Base-by-base conservation (phyloP, 2,329 filamentous ascomycete genomes). In the Aschersonia sp. region DNA sequence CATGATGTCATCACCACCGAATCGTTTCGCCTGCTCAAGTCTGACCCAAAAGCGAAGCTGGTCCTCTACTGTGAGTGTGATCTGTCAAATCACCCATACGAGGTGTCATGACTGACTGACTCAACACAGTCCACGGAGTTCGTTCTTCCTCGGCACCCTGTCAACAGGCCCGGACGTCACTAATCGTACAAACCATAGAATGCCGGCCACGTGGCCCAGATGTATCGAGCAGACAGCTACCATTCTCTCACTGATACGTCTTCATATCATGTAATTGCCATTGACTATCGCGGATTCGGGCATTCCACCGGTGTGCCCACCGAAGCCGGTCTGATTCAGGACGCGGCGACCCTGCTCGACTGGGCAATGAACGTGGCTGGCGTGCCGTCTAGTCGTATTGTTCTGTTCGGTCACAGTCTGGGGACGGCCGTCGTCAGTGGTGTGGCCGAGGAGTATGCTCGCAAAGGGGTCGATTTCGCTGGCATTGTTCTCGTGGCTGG, bases 281-380 rank as follows among this genome's bases (percentile, higher is more conserved):
- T 95, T 56, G 88, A 95, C 68, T 95, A 95, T 64, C 83, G 89
- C 14, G 89, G 89, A 6, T 95, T 87, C 55, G 89, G 88, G 1
- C 73, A 77, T 40, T 92, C 85, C 7, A 86, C 81, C 0, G 87
- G 90, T n/a, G 67, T 65, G 4, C 90, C 90, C 0, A 83, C 81
- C 0, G 90, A 97, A 66, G 67, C 74, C 37, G 90, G 90, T 0
- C 67, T 97, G 6, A 85, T 94, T 48, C 77, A 76, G 5, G 90
- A 97, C 59, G 87, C 82, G 12, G 70, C 83, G 4, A 72, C 87
- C 0, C 67, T 87, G 4, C 70, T 94, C 4, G 74, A 87, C 50
- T 94, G 84, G 68, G 78, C 84, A 8, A 71, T 87, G 39, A 66
- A 76, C 22, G 67, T 74, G 1, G 77, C 81, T 11, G 68, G 75